A percentile compares a stretch with the other conserved stretches of the same genome.
Conservation (phyloP, 306 rosid species). For the Luffa acutangula region DNA sequence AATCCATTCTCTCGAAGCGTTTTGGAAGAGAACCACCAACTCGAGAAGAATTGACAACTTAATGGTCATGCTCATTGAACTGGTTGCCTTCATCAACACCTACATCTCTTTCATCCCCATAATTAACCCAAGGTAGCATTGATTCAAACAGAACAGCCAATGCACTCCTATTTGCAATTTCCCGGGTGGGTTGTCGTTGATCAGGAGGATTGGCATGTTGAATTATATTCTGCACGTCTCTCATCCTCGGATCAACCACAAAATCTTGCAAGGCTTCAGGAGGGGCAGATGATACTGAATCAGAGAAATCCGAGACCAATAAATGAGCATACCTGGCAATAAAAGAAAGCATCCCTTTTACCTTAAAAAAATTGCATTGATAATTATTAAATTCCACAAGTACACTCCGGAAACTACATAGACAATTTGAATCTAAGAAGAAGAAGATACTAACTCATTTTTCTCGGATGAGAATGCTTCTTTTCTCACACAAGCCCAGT, state of each 20-base stretch:
- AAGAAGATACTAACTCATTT: slow-evolving; percentile 61
- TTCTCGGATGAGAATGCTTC: slow-evolving; percentile 85
- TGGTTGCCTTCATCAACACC: slow-evolving; percentile 31
- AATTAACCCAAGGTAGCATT: slow-evolving; percentile 86
- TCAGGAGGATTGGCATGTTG: slow-evolving; percentile 40
- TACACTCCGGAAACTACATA: background rate
- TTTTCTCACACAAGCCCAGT: slow-evolving; percentile 88
- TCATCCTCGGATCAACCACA: slow-evolving; percentile 54
- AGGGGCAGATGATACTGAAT: slow-evolving; percentile 59
- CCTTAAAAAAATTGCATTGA: background rate
- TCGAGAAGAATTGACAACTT: background rate
- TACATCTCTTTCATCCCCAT: slow-evolving; percentile 38
- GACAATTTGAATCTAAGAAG: background rate
- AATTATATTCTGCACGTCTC: slow-evolving; percentile 43
- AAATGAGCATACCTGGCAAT: slow-evolving; percentile 74
- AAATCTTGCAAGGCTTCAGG: slow-evolving; percentile 77
- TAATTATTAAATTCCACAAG: background rate
- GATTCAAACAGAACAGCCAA: slow-evolving; percentile 82
- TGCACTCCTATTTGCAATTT: slow-evolving; percentile 57
- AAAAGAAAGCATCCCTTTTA: slow-evolving; percentile 13
- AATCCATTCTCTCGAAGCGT: background rate
- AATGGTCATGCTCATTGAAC: slow-evolving; percentile 38
- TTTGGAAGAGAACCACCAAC: background rate
- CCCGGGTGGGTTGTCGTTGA: slow-evolving; percentile 43
- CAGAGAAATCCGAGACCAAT: slow-evolving; percentile 83